Percentiles rank a stretch among this genome's conserved stretches.
Conservation (phyloP, 1,139 yeast species). For the Dujonia santamariae region DNA sequence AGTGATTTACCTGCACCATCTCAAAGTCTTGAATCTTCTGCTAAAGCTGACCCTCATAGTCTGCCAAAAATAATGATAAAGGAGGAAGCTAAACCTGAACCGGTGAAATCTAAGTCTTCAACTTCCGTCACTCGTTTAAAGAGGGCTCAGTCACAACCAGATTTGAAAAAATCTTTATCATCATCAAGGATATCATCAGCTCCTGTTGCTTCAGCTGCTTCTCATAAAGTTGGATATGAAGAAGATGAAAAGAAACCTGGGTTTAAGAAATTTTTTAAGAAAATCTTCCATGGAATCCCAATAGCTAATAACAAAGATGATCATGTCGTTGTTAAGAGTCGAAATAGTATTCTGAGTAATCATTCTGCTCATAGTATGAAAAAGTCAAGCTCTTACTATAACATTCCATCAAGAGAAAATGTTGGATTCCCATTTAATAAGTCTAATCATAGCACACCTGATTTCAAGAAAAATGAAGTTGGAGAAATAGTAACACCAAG, state of each 20-base stretch:
- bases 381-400: constrained; percentile 1
- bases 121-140: too few relatives aligned
- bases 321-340: not conserved
- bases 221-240: too few relatives aligned
- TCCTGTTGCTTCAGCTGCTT: too few relatives aligned
- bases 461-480: not conserved
- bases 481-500: not conserved
- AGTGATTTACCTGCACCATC: not conserved
- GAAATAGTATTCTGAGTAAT: constrained; percentile 1
- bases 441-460: constrained; percentile 2
- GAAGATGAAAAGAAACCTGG: constrained; percentile 11
- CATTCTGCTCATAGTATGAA: too few relatives aligned
- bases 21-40: not conserved
- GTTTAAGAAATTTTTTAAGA: constrained; percentile 11
- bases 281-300: constrained; percentile 12
- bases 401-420: not conserved
- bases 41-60: not conserved
- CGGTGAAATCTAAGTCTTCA: too few relatives aligned
- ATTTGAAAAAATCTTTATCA: not conserved
- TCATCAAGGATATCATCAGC: too few relatives aligned
- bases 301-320: constrained; percentile 1
- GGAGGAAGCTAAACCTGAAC: too few relatives aligned
- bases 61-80: too few relatives aligned
- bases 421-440: not conserved
- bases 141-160: constrained; percentile 1